Conservation (phyloP, 768 basidiomycete species). For the Infundibulicybe gibba region DNA sequence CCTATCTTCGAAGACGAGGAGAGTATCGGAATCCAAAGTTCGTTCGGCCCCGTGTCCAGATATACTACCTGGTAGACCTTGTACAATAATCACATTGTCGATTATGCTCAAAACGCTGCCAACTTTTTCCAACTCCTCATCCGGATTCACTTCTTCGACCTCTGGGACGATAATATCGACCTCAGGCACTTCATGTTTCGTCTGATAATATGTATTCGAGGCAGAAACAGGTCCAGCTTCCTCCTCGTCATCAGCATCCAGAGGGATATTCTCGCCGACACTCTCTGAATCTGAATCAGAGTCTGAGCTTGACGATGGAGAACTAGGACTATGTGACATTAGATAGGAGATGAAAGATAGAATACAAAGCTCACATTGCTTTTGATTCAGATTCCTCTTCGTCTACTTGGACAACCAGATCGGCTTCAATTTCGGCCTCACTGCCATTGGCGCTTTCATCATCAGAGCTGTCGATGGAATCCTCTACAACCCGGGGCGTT, state of each 20-base stretch:
- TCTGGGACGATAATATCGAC: constrained; percentile 58
- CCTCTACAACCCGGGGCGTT: constrained; percentile 14
- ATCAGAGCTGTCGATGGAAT: constrained; percentile 55
- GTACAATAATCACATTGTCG: constrained; percentile 70
- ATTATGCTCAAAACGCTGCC: constrained; percentile 79
- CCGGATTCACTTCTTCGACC: constrained; percentile 54
- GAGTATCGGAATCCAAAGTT: constrained; percentile 84
- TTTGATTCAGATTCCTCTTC: constrained; percentile 31
- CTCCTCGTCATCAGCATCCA: constrained; percentile 49
- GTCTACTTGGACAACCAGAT: constrained; percentile 36
- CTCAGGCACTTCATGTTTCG: constrained; percentile 70
- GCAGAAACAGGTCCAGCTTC: constrained; percentile 36
- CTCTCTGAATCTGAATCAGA: constrained; percentile 31
- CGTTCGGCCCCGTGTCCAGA: constrained; percentile 47
- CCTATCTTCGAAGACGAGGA: constrained; percentile 87
- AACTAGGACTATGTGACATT: constrained; percentile 16
- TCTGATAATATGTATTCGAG: constrained; percentile 46
- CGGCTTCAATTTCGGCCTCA: constrained; percentile 73
- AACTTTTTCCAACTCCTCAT: constrained; percentile 69
- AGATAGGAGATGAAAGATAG: constrained; percentile 5
- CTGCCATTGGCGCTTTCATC: constrained; percentile 43
- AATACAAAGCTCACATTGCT: constrained; percentile 10
- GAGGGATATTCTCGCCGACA: constrained; percentile 11
- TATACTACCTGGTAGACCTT: constrained; percentile 46
- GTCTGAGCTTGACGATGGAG: constrained; percentile 34